Evolutionary conservation across 805 yeast species (phyloP), one percentile per base, ranked within the genome.

Genomic region (Ogataea dorogensis): DNA sequence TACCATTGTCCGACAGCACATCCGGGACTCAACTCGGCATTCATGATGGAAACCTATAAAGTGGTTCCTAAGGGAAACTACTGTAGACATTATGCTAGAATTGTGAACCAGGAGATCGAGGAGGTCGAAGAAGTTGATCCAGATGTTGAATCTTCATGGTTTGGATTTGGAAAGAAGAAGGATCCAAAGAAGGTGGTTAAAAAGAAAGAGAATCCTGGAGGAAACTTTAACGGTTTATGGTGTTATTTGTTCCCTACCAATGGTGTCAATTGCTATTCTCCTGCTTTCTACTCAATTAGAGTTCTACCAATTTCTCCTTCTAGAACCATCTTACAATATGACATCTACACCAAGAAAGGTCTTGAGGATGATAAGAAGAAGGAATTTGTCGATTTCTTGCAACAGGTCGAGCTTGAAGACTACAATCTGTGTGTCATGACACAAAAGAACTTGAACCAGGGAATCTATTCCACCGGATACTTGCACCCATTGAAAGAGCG

Each of bases 1-100:
- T 77, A 77, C 59, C 83, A 77, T 54, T 77, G 82, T 55, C 82
- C 83, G 27, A 77, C 81, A 8, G 81, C 81, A 1, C 83, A 77
- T 47, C 81, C 81, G 4, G 81, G 81, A 13, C 61, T 77, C 41
- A 65, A 68, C 33, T 53, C 70, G 20, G 79, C 81, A 9, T 77
- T 77, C 61, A 68, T 61, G 47, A 77, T 77, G 80, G 77, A 72
- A 49, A 77, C 83, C n/a, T 77, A 77, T 56, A 72, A 74, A 45
- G 83, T 77, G 38, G 78, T 71, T 22, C 81, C 81, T 41, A 75
- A 71, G 58, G 65, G 64, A 23, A 68, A 75, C 51, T 75, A 75
- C 51, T 77, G 81, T 43, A 71, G 83, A 52, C 83, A 77, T 60
- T 75, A 73, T 51, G 81, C 81, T 14, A 71, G 68, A 38, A 67